Evolutionary conservation across 2,329 filamentous ascomycete genomes (phyloP), one percentile per base, ranked within the genome.

Genomic region (Coniochaeta hoffmannii): DNA sequence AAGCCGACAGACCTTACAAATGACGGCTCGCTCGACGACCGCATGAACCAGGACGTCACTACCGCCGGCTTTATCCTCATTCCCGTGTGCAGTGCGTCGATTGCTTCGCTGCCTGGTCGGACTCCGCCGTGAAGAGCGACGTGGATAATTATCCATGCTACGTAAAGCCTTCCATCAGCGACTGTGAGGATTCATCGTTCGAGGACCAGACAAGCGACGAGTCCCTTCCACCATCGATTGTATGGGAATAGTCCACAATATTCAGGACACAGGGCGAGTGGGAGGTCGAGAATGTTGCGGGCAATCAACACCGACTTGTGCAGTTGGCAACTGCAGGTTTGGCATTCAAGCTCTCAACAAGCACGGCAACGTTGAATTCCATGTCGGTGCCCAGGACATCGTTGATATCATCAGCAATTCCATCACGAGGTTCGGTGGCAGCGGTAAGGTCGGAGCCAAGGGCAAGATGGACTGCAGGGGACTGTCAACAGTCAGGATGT

Each of bases 331-430:
- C 4, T 34, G 32, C 10, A 34, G 15, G 11, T 34, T 34, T 14
- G 32, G 32, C 3, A 14, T 34, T 5, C 5, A 7, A 14, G 11
- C 11, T 4, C 4, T 60, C 15, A 54, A 60, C 32, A 15, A 24
- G 1, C 28, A 59, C 41, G 71, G 69, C 28, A 66, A 66, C 52
- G 57, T 65, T 22, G 28, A 64, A 24, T 72, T 69, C 57, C 55
- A 64, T 14, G 59, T 69, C 10, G 66, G 69, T 53, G 68, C 63
- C 15, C 68, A 71, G 62, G 68, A 73, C 54, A 62, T 71, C 36
- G 63, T 71, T 46, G 68, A 72, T 54, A 59, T 71, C 34, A 68
- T 72, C 56, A 65, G 60, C 36, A 60, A 68, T 2, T 57, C 68
- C 0, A 58, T 72, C 22, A 58, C 55, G 2, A 53, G 57, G 44